phyloP scores from a whole-genome alignment of 768 basidiomycete species.

The Hysterangium stoloniferum region DNA sequence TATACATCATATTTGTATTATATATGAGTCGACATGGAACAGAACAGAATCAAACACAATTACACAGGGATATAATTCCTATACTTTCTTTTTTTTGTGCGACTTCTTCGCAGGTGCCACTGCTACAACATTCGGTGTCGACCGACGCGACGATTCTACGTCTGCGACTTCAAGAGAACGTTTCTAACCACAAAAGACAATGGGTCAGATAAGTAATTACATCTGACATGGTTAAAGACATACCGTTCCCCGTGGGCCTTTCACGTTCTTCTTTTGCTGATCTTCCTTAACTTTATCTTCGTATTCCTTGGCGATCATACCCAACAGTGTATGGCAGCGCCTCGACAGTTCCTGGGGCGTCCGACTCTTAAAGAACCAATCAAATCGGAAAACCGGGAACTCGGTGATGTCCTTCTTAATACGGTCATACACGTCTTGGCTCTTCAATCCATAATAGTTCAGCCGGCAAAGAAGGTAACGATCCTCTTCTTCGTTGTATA shows the following conservation, averaged over 20 bases:
- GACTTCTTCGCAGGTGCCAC: background rate
- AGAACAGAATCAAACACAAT: too few species aligned
- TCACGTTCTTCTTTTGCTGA: constrained; percentile 60
- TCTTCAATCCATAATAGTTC: constrained; percentile 82
- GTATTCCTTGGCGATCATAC: constrained; percentile 87
- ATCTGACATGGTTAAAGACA: background rate
- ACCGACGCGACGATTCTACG: constrained; percentile 31
- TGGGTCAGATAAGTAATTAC: background rate
- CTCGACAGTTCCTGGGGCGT: constrained; percentile 81
- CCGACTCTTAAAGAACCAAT: constrained; percentile 97
- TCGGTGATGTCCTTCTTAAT: constrained; percentile 97
- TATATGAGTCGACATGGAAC: too few species aligned
- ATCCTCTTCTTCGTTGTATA: constrained; percentile 96
- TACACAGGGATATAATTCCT: background rate
- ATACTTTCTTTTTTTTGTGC: constrained; percentile 8
- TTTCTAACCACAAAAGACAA: background rate
- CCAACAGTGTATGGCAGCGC: constrained; percentile 77
- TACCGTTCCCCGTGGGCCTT: constrained; percentile 25
- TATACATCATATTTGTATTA: too few species aligned
- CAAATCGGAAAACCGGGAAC: constrained; percentile 95
- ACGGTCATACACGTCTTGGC: constrained; percentile 85
- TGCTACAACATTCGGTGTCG: constrained; percentile 22
- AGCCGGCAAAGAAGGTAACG: constrained; percentile 88
- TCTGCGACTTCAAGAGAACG: constrained; percentile 6
- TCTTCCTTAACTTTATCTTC: constrained; percentile 40